phyloP scores from a whole-genome alignment of 2,329 filamentous ascomycete species.

The Pseudophaeomoniella oleicola region DNA sequence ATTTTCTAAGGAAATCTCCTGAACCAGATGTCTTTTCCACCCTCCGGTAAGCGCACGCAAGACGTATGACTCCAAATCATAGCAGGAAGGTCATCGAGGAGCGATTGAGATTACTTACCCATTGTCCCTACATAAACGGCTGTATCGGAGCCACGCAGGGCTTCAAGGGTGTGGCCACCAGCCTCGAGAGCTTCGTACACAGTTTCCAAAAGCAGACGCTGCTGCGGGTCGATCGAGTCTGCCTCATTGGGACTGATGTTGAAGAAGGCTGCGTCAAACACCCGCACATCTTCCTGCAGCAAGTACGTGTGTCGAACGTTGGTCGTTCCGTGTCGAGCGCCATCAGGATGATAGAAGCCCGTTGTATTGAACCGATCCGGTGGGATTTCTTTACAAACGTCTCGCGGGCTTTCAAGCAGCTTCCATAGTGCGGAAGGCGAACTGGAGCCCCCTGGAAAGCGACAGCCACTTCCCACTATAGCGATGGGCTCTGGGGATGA shows the following conservation, averaged over 20 bases:
- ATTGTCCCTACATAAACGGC: slow-evolving; percentile 19
- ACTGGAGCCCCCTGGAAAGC: slow-evolving; percentile 25
- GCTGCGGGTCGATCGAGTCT: slow-evolving; percentile 8
- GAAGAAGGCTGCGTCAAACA: slow-evolving; percentile 9
- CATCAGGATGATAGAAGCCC: slow-evolving; percentile 11
- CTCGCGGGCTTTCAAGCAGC: slow-evolving; percentile 11
- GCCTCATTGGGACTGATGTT: slow-evolving; percentile 7
- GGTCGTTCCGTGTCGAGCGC: slow-evolving; percentile 10
- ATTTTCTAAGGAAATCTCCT: too few relatives aligned
- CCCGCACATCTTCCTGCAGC: slow-evolving; percentile 12
- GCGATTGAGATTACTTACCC: too few relatives aligned
- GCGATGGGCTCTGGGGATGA: slow-evolving; percentile 23
- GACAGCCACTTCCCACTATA: slow-evolving; percentile 28
- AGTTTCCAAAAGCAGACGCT: slow-evolving; percentile 15
- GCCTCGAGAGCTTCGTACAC: slow-evolving; percentile 24
- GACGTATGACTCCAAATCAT: too few relatives aligned
- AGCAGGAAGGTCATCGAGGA: too few relatives aligned
- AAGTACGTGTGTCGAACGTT: slow-evolving; percentile 7
- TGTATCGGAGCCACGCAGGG: slow-evolving; percentile 12
- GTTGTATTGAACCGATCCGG: slow-evolving; percentile 9
- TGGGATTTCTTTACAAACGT: slow-evolving; percentile 9
- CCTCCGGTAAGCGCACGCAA: too few relatives aligned
- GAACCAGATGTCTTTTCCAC: too few relatives aligned
- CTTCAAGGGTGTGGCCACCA: slow-evolving; percentile 9
- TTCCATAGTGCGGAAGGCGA: slow-evolving; percentile 27